Evolutionary conservation across 805 yeast species (phyloP).

Genomic region (Torulaspora franciscae): DNA sequence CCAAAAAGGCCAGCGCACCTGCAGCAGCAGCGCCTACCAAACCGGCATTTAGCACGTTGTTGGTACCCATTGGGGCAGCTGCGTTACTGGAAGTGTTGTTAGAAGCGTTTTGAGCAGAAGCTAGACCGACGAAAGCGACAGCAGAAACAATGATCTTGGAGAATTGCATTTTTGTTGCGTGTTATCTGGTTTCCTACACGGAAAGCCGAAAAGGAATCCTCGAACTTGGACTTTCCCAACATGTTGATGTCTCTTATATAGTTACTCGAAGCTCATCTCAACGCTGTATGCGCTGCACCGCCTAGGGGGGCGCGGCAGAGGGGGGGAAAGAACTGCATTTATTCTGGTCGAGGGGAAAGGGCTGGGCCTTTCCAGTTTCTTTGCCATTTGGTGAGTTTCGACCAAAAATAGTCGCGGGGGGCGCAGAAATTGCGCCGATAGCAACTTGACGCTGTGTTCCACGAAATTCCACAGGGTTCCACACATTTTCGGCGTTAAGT

Average conservation of each 20-base stretch:
- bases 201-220: not conserved
- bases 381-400: too few species aligned
- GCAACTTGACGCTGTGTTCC: not conserved
- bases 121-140: constrained; percentile 21
- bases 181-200: not conserved
- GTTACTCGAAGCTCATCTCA: too few species aligned
- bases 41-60: constrained; percentile 21
- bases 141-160: constrained; percentile 22
- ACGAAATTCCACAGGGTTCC: too few species aligned
- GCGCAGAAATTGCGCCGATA: not conserved
- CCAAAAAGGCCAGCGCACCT: constrained; percentile 30
- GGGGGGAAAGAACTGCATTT: too few species aligned
- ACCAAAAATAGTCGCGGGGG: not conserved
- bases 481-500: too few species aligned
- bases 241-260: not conserved
- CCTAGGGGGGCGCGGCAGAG: too few species aligned
- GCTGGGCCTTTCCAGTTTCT: not conserved
- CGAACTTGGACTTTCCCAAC: not conserved
- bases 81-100: constrained; percentile 15
- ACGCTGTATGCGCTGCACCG: too few species aligned
- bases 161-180: constrained; percentile 23
- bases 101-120: constrained; percentile 10
- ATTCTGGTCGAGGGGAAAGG: not conserved
- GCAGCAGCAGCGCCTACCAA: constrained; percentile 31
- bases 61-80: constrained; percentile 18